Evolutionary conservation across 345 rosid species (phyloP).

Genomic region (Geranium brycei): DNA sequence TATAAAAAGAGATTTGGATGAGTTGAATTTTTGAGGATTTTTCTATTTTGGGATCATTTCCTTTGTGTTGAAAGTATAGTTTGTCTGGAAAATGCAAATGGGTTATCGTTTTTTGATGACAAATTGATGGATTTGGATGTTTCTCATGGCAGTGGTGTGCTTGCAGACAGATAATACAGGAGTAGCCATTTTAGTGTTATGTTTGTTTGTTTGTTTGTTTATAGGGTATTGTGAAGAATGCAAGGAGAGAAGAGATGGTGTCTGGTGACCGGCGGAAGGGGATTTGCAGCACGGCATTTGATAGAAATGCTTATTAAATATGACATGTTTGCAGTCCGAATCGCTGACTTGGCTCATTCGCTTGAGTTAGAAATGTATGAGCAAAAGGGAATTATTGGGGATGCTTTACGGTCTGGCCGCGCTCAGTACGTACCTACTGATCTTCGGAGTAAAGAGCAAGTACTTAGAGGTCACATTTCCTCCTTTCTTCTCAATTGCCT

Average conservation of each 20-base stretch:
- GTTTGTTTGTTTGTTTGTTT: not conserved
- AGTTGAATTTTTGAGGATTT: not conserved
- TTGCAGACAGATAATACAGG: not conserved
- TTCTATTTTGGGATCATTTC: too few species aligned
- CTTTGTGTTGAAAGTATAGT: too few species aligned
- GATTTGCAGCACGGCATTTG: constrained; percentile 77
- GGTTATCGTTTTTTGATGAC: not conserved
- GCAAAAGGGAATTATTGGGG: constrained; percentile 49
- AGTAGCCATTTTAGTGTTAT: not conserved
- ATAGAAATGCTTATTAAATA: constrained; percentile 62
- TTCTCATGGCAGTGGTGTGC: too few species aligned
- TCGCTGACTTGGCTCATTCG: constrained; percentile 55
- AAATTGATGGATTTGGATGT: not conserved
- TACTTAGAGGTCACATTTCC: constrained; percentile 41
- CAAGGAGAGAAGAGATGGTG: constrained; percentile 51
- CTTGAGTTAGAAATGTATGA: constrained; percentile 45
- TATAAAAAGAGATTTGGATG: too few species aligned
- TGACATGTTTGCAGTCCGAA: constrained; percentile 43
- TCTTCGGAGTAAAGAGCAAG: constrained; percentile 69
- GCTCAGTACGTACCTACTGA: constrained; percentile 47
- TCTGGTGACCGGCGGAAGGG: constrained; percentile 87
- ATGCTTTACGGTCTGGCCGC: constrained; percentile 57
- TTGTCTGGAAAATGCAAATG: not conserved
- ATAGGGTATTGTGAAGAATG: constrained; percentile 3
- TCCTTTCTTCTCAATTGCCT: not conserved